Evolutionary conservation across 2,329 filamentous ascomycete genomes (phyloP).

Genomic region (Diaporthe aspalathi): DNA sequence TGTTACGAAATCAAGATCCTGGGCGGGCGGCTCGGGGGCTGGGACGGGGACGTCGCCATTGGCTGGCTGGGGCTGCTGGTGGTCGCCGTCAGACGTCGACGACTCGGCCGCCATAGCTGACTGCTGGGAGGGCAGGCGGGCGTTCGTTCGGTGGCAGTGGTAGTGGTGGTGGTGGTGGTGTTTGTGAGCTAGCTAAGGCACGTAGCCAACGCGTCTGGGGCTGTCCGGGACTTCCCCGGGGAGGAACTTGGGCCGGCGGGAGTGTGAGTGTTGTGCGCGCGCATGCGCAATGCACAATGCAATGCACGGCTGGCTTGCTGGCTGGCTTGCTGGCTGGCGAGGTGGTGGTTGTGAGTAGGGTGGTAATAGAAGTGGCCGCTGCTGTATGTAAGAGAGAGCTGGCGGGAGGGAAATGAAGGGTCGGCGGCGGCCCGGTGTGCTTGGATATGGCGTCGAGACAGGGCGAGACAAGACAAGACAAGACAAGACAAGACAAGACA

Average conservation of each 20-base stretch:
- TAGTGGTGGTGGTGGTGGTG: too few species aligned
- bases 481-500: neutral
- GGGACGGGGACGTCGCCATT: slow-evolving; percentile 36
- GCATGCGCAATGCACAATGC: slow-evolving; percentile 10
- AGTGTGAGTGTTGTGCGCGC: too few species aligned
- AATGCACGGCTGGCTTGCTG: neutral
- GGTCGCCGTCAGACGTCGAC: slow-evolving; percentile 43
- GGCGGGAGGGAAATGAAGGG: slow-evolving; percentile 5
- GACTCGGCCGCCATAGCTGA: slow-evolving; percentile 15
- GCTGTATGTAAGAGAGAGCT: slow-evolving; percentile 16
- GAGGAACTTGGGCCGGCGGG: neutral
- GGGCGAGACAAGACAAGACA: neutral
- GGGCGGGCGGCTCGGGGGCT: slow-evolving; percentile 42
- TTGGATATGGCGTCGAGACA: slow-evolving; percentile 7
- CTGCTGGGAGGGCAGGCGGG: neutral
- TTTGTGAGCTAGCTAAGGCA: too few species aligned
- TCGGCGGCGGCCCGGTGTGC: slow-evolving; percentile 38
- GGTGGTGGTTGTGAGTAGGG: neutral
- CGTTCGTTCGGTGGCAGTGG: too few species aligned
- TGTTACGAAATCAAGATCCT: slow-evolving; percentile 73
- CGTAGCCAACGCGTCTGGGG: neutral
- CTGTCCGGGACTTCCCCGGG: neutral
- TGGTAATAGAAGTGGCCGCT: neutral
- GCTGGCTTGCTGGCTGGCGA: too few species aligned
- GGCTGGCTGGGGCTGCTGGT: slow-evolving; percentile 1